Base-by-base conservation (phyloP, 2,329 filamentous ascomycete genomes). In the Pseudomassariella vexata region DNA sequence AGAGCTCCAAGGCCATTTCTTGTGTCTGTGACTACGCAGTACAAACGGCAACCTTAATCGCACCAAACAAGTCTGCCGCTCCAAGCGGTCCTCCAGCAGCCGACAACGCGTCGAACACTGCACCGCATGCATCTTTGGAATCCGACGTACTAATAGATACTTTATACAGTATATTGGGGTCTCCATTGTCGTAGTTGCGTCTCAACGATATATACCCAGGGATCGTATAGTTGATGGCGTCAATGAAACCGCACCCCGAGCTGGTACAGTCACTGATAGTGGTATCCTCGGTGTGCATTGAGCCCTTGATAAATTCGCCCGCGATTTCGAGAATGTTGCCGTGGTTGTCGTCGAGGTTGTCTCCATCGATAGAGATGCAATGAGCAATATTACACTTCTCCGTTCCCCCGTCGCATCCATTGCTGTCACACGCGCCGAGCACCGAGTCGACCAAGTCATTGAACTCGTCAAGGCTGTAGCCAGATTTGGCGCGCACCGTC, bases 331-430 rank as follows among this genome's bases (percentile, higher is more conserved):
- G 25, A 19, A 37, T 37, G 22, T 29, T 29, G 30, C 12, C 35
- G 24, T 28, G 25, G 35, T 34, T 28, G 25, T 17, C 17, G 35
- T 29, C 30, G 15, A 24, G 27, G 30, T 37, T 34, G 26, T 37
- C 30, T n/a, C 35, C 35, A 22, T 37, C 35, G 25, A 37, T 34
- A 8, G n/a, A 17, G 25, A 37, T 33, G 35, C 35, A 37, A 30
- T 34, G 31, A 9, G 30, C 35, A 17, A 21, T 30, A 7, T 37
- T 29, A 22, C 30, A 37, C 26, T 33, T 29, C 26, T 37, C 35
- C 24, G 30, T 33, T 14, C 27, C 27, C 11, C 17, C 30, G 35
- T 37, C 35, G 25, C 35, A 37, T 6, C 35, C 35, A 23, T 37
- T 37, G 30, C 25, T 20, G 26, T 37, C 35, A 26, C 35, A 37